Percentiles rank a stretch among this genome's conserved stretches.
Evolutionary conservation across 495 filamentous ascomycete genomes (phyloP).

Genomic region (Tuber aestivum): DNA sequence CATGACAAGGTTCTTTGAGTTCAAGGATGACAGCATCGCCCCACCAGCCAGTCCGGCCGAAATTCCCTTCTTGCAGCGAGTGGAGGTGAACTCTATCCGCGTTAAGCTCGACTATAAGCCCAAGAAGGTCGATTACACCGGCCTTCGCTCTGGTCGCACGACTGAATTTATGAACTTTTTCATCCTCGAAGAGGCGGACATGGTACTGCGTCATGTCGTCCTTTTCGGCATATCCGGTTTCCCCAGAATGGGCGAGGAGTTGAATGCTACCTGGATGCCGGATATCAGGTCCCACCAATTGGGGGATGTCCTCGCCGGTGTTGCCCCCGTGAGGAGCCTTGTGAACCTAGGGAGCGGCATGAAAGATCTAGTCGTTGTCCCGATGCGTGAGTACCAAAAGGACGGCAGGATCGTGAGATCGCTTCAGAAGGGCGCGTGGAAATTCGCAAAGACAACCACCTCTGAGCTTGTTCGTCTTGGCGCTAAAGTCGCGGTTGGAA

Average conservation of each 20-base stretch:
- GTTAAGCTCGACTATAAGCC: slow-evolving; percentile 95
- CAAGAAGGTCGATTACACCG: slow-evolving; percentile 89
- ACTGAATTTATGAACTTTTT: slow-evolving; percentile 99
- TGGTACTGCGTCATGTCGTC: slow-evolving; percentile 81
- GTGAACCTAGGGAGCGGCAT: slow-evolving; percentile 87
- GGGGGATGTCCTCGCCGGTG: slow-evolving; percentile 75
- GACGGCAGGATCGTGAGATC: slow-evolving; percentile 88
- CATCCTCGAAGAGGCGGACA: slow-evolving; percentile 78
- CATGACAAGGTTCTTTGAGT: slow-evolving; percentile 93
- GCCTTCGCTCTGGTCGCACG: slow-evolving; percentile 92
- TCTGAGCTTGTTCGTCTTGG: slow-evolving; percentile 86
- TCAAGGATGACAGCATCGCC: slow-evolving; percentile 69
- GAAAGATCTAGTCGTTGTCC: slow-evolving; percentile 76
- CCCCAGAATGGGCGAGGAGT: slow-evolving; percentile 72
- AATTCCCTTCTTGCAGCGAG: slow-evolving; percentile 80
- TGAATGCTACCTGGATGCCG: slow-evolving; percentile 97
- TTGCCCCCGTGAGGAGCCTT: slow-evolving; percentile 81
- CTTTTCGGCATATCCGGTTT: slow-evolving; percentile 89
- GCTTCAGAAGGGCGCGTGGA: slow-evolving; percentile 78
- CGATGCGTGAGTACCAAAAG: slow-evolving; percentile 85
- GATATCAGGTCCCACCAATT: slow-evolving; percentile 88
- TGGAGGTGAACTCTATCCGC: slow-evolving; percentile 75
- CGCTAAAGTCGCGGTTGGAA: slow-evolving; percentile 90
- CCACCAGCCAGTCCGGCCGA: slow-evolving; percentile 55
- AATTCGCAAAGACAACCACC: slow-evolving; percentile 87